Base-by-base conservation (phyloP, 495 filamentous ascomycete species). In the Clavariopsis aquatica region DNA sequence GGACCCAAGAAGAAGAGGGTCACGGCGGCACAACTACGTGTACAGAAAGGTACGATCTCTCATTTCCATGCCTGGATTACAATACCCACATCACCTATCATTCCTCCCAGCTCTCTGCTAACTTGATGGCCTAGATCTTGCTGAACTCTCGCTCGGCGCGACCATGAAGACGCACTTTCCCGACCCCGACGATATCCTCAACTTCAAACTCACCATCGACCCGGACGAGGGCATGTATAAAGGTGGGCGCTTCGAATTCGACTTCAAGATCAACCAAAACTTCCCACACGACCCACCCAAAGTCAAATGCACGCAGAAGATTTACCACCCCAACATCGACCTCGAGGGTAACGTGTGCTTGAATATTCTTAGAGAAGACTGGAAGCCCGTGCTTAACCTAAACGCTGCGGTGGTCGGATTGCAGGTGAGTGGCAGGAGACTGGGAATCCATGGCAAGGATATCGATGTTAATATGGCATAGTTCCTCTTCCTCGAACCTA, bases 161-260 rank as follows among this genome's bases (percentile, higher is more conserved):
- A 96, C 95, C 23, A 97, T 97, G 94, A 89, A 86, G 76, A 96
- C 91, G 73, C 75, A 88, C 69, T 97, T 98, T 76, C 88, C 93
- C 0, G 90, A 98, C 78, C 91, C 92, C 2, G 92, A 98, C 79
- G 90, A 98, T 74, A 96, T 96, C 76, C 87, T 98, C 41, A 94
- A 93, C 82, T 98, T 98, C 79, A 89, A 85, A 29, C 85, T 98
- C 65, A 91, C 87, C 65, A 93, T 98, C 79, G 87, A 91, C 69
- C 94, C 94, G 9, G 94, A 98, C 79, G 94, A 98, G 79, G 94
- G 94, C 75, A 94, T 98, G 86, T 98, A 98, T 81, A 91, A 91
- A 74, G 88, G 87, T 71, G 95, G 94, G 56, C 75, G 80, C 13
- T 98, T 98, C 78, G 83, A 87, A 69, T 98, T 98, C 79, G 89